Evolutionary conservation across 164 flowering plant species (phyloP).

Genomic region (Piper betle): DNA sequence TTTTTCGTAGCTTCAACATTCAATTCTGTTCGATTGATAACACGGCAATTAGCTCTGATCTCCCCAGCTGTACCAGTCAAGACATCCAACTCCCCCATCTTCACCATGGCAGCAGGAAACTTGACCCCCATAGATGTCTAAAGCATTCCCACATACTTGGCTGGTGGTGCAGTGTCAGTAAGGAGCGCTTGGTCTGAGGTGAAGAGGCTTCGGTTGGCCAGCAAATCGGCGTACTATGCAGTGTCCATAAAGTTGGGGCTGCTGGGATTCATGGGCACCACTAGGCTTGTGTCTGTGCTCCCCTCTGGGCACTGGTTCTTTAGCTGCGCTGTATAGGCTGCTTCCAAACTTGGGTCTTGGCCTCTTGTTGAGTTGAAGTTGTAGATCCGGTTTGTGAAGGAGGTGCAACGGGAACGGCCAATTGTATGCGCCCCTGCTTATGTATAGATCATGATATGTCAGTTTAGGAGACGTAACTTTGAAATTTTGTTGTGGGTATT

Average conservation of each 20-base stretch:
- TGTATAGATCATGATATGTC: background rate
- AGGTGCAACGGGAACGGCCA: constrained; percentile 39
- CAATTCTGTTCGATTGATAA: background rate
- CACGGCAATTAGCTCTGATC: constrained; percentile 6
- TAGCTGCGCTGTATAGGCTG: constrained; percentile 23
- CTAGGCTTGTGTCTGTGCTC: constrained; percentile 14
- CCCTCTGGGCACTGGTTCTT: constrained; percentile 31
- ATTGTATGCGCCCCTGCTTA: constrained; percentile 53
- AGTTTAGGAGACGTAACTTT: background rate
- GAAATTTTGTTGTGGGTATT: too few species aligned
- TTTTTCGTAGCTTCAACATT: too few species aligned
- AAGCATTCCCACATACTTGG: background rate
- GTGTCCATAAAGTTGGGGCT: constrained; percentile 23
- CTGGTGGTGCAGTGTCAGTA: background rate
- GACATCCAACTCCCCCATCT: constrained; percentile 4
- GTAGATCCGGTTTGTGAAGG: constrained; percentile 29
- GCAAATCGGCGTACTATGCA: constrained; percentile 24
- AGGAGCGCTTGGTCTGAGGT: constrained; percentile 33
- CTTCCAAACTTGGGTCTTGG: constrained; percentile 35
- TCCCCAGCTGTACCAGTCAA: constrained; percentile 6
- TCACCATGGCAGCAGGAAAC: constrained; percentile 7
- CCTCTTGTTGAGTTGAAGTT: constrained; percentile 22
- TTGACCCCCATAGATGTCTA: background rate
- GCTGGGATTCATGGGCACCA: constrained; percentile 30
- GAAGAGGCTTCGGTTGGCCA: constrained; percentile 28